phyloP scores from a whole-genome alignment of 139 green algal species.

The Chlamydomonas urium region DNA sequence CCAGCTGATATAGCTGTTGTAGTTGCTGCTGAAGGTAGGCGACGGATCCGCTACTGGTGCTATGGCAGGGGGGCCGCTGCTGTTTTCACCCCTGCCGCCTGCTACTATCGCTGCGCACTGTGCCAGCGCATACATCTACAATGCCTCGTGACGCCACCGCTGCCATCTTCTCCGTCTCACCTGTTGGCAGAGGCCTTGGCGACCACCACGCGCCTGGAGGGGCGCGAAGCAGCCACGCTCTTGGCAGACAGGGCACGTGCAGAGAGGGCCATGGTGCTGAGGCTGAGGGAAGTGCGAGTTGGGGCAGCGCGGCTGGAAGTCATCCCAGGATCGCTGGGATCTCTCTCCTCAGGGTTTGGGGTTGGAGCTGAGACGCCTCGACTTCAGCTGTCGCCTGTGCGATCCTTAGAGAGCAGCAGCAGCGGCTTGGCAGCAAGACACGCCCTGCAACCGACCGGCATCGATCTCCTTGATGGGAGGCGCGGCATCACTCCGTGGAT shows the following conservation, averaged over 20 bases:
- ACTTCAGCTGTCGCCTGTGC: too few relatives aligned
- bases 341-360: too few relatives aligned
- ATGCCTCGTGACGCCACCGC: neutral
- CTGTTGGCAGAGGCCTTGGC: neutral
- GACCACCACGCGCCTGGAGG: neutral
- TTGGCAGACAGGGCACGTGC: neutral
- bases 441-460: too few relatives aligned
- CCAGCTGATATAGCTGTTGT: neutral
- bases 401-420: too few relatives aligned
- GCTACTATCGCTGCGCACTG: neutral
- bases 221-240: neutral
- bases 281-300: too few relatives aligned
- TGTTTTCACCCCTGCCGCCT: neutral
- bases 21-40: neutral
- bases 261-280: slow-evolving; percentile 3
- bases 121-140: too few relatives aligned
- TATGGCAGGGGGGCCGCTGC: neutral
- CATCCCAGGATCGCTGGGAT: too few relatives aligned
- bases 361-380: too few relatives aligned
- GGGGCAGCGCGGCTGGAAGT: too few relatives aligned
- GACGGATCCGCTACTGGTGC: neutral
- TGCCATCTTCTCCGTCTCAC: neutral
- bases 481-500: too few relatives aligned
- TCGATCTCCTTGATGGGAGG: too few relatives aligned
- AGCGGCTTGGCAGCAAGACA: too few relatives aligned